Base-by-base conservation (phyloP, 192 early-diverging fungal genomes). In the Backusella liffmaniae region DNA sequence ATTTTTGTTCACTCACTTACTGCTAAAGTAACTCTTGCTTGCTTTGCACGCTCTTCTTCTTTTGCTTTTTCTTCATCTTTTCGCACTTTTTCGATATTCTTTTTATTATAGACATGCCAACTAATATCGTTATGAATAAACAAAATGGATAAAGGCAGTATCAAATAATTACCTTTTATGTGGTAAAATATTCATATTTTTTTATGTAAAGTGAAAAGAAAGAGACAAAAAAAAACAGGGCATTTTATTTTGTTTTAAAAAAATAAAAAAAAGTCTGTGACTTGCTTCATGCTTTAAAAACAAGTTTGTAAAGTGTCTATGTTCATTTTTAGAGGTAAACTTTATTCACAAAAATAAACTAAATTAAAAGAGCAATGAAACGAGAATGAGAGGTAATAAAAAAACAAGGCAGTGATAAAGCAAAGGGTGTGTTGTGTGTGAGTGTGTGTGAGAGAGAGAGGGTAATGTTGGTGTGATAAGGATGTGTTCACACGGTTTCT, bases 81-180 rank as follows among this genome's bases (percentile, higher is more conserved):
- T 8, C 83, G 82, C 35, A 94, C 93, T 67, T 81, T 79, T 68
- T 92, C 93, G 5, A 83, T 79, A 78, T 94, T 94, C 67, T 88
- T 88, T 75, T 88, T 87, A 72, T 86, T 93, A 67, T 93, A 93
- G 18, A 93, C 92, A 78, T 94, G 91, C 89, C 91, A 94, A 65
- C 92, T 92, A 67, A 29, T 7, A 32, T 51, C 68, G 30, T 46
- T 30, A 39, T 68, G 9, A 65, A 37, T 36, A 37, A 13, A 32
- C 5, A 32, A 30, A 30, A 36, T 15, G 1, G 4, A 5, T 21
- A 8, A 13, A 13, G 1, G 1, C 9, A 70, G 30, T 46, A n/a
- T 46, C 34, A 73, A 65, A 18, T 1, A 1, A 23, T 0, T 80
- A 88, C 90, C 90, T 92, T 77, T 92, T 92, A 73, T 92, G 91